Evolutionary conservation across 2,329 filamentous ascomycete species (phyloP), one percentile per base, ranked within the genome.

Genomic region (Beauveria sp.): DNA sequence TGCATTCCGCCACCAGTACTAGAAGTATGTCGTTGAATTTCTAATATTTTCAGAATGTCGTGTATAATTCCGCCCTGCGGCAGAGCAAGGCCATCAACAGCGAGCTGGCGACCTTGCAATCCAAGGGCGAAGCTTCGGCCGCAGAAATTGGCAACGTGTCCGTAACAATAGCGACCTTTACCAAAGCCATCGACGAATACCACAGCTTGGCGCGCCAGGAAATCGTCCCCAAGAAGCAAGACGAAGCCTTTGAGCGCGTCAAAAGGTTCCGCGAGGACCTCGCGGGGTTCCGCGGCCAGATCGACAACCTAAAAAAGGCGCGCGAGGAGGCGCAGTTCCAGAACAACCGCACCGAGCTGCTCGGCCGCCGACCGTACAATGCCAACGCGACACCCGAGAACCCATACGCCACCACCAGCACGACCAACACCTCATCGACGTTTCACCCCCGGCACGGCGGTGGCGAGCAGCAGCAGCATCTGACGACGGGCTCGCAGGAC

Each of bases 131-230:
- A 57, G 79, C 89, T 14, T 87, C 88, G 70, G 75, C 76, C 6
- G 73, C 74, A 66, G 67, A 73, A 64, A 70, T 80, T 74, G 88
- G 88, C 70, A 89, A 91, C 74, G 85, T 91, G 65, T 88, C 88
- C n/a, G 88, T 86, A 22, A 90, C 90, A 16, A 78, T 96, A 34
- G 86, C 89, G 49, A 76, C 92, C 63, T 92, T 99, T 74, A 85
- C 89, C 52, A 91, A 95, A 64, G 96, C 91, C 1, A 82, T 99
- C 66, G 93, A 97, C 77, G 93, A 97, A 72, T 99, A 99, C 79
- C 86, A 89, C 69, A 83, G 84, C 60, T 85, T 96, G 34, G 89
- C 93, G 1, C 90, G 90, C 66, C 90, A 93, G 69, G 95, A 99
- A 74, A 85, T 96, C 38, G 93, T 96, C 61, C 84, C 89, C 5